These are phyloP conservation scores for Wickerhamiella australiensis DNA, from an alignment of 805 yeast genomes.

Conservation along the genomic window DNA sequence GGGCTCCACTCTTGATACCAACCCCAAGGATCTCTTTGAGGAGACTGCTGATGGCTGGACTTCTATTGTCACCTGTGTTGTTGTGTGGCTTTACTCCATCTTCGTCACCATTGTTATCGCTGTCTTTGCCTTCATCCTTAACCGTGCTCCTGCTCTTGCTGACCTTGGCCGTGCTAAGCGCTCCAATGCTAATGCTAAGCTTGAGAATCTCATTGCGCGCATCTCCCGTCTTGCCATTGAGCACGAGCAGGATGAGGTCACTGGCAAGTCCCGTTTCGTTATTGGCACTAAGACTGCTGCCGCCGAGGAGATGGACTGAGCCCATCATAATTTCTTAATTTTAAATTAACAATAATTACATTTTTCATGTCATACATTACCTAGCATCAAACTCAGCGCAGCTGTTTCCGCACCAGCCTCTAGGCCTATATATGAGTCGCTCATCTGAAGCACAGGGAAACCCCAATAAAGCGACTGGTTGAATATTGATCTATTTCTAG, in stretches of 20 bases:
- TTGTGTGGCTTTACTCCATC: conserved; percentile 88
- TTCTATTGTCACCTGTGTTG: conserved; percentile 84
- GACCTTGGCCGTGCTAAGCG: conserved; percentile 29
- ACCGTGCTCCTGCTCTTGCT: conserved; percentile 25
- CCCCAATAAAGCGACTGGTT: no score
- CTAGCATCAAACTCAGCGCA: no score
- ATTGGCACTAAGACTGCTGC: conserved; percentile 27
- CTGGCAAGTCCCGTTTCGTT: conserved; percentile 26
- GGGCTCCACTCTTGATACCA: conserved; percentile 25
- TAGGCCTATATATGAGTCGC: no score
- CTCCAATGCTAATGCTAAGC: conserved; percentile 26
- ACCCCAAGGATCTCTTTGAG: conserved; percentile 36
- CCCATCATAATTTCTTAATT: not conserved
- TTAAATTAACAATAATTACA: conserved; percentile 1
- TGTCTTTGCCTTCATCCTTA: conserved; percentile 81
- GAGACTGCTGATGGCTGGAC: conserved; percentile 70
- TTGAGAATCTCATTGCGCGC: conserved; percentile 30
- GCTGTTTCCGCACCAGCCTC: no score
- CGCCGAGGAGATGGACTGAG: conserved; percentile 29
- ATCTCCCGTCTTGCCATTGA: conserved; percentile 30
- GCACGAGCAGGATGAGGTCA: conserved; percentile 28
- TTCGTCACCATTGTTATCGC: conserved; percentile 93
- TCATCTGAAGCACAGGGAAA: not conserved
- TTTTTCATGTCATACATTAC: not conserved
- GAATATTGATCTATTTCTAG: no score